Base-by-base conservation (phyloP, 495 filamentous ascomycete genomes). In the Neurospora sp. region DNA sequence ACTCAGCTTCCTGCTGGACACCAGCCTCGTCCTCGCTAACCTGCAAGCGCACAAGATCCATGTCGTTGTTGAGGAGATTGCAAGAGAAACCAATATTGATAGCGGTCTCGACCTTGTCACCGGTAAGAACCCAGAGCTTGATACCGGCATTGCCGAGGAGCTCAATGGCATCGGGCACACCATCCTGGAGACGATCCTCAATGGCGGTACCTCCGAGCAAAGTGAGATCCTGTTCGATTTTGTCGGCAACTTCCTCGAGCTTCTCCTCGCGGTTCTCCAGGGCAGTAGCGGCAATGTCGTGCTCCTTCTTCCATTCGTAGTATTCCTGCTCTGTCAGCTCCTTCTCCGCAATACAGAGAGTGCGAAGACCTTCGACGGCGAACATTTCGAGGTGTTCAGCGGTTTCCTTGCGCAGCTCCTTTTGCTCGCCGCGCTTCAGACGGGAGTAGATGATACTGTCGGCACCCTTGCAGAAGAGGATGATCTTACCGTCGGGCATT, bases 21-120 rank as follows among this genome's bases (percentile, higher is more conserved):
- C 81, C 79, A 13, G 76, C 74, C 43, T 90, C 89, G 31, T 92
- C 91, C 70, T 96, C 92, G 15, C 91, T 86, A 59, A 97, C 86
- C 77, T 97, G 97, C 79, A 98, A 88, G 36, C 96, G 89, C 76
- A 99, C 92, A 66, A 99, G 85, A 75, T 99, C 96, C 96, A 99
- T 97, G 74, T 96, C 91, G 81, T 98, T 99, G 83, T 94, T 92
- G 59, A 99, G 88, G 42, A 99, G 88, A 74, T 99, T 99, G 86
- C 96, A 98, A 15, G 96, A 98, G 83, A 98, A 99, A 28, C 96
- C 96, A 81, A 99, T 99, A 82, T 99, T 99, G 88, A 99, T 98
- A 54, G 96, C 96, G 69, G 96, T 99, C 82, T 98, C 96, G 69
- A 98, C 95, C 83, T 98, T 99, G 85, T 99, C 96, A 72, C 96